These are phyloP conservation scores for Suhomyces yuchorum DNA, from an alignment of 1,139 yeast species.

Conservation along the genomic window DNA sequence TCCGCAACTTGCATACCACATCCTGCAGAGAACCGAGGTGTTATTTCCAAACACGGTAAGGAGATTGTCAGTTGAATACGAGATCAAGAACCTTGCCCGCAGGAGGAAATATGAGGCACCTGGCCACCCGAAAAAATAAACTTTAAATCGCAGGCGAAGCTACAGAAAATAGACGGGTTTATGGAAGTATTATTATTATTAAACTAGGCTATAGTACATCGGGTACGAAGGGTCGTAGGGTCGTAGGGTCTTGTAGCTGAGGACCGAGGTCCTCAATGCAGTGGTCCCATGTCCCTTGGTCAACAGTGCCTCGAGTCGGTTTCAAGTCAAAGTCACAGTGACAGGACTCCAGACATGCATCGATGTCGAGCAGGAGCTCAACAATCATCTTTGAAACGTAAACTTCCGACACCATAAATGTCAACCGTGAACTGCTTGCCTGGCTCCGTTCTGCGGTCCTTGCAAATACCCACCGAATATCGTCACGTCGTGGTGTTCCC, in stretches of 20 bases:
- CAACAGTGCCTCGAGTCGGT: conserved; percentile 12
- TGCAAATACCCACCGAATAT: conserved; percentile 8
- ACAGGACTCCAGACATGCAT: conserved; percentile 9
- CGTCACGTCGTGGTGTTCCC: conserved; percentile 8
- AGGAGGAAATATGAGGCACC: conserved; percentile 3
- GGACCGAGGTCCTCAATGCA: neutral
- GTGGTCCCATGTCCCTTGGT: conserved; percentile 1
- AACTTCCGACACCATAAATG: conserved; percentile 12
- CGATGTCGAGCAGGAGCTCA: conserved; percentile 9
- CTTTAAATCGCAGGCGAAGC: neutral
- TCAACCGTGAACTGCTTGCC: conserved; percentile 5
- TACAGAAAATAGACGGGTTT: conserved; percentile 1
- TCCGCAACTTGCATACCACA: neutral
- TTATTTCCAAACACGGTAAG: conserved; percentile 1
- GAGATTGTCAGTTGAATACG: conserved; percentile 1
- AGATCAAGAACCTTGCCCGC: conserved; percentile 5
- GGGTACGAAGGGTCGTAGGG: conserved; percentile 6
- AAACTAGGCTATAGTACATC: conserved; percentile 4
- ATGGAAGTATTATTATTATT: conserved; percentile 3
- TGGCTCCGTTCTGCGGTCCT: neutral
- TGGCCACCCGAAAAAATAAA: neutral
- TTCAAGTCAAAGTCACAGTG: conserved; percentile 8
- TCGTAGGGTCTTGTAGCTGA: neutral
- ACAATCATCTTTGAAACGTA: conserved; percentile 15
- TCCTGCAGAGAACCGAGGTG: neutral